Evolutionary conservation across 176 grass and related monocot genomes (phyloP).

Genomic region (Alopecurus myosuroides): DNA sequence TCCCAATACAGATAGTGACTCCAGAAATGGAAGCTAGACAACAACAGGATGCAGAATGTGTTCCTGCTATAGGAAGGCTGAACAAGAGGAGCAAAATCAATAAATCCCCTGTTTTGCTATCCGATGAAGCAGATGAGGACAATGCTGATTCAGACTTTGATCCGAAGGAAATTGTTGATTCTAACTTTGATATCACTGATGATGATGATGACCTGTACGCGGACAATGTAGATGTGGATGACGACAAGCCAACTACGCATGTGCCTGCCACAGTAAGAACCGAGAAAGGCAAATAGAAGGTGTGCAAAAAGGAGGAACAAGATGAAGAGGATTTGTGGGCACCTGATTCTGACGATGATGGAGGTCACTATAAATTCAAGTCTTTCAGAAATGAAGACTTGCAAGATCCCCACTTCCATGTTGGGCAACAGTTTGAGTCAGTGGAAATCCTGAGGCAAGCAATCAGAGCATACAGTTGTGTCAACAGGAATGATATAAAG

Average conservation of each 20-base stretch:
- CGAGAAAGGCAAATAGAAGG: too few species aligned
- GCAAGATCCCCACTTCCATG: not conserved
- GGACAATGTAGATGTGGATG: not conserved
- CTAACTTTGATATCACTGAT: not conserved
- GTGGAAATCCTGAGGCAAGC: not conserved
- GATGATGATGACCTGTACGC: not conserved
- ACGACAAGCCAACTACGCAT: too few species aligned
- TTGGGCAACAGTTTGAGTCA: not conserved
- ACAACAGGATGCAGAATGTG: too few species aligned
- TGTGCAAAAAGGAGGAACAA: too few species aligned
- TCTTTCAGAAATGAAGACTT: not conserved
- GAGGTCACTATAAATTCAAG: not conserved
- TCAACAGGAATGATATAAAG: not conserved
- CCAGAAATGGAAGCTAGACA: too few species aligned
- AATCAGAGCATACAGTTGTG: not conserved
- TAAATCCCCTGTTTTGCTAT: too few species aligned
- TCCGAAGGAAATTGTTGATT: not conserved
- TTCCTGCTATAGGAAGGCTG: too few species aligned
- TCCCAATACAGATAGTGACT: too few species aligned
- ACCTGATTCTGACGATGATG: not conserved
- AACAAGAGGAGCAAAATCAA: too few species aligned
- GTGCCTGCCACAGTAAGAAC: too few species aligned
- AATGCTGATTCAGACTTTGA: not conserved
- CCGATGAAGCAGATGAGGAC: too few species aligned
- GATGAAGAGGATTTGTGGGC: not conserved